Conservation (phyloP, 1,284 basidiomycete genomes). For the Leccinum pallidistipes region DNA sequence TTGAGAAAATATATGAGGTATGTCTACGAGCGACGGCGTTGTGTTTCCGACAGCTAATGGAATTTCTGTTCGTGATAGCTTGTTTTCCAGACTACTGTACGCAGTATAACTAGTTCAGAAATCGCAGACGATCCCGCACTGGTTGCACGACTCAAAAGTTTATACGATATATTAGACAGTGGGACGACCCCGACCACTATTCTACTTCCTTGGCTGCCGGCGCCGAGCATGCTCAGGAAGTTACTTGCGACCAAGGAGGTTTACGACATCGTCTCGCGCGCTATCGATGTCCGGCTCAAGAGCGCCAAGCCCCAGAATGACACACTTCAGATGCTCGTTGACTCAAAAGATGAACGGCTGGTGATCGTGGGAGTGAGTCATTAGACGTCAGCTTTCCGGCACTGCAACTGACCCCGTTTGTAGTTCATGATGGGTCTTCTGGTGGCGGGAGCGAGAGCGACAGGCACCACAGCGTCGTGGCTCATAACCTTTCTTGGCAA, state of each 20-base stretch:
- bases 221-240: constrained; percentile 65
- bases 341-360: constrained; percentile 61
- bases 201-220: constrained; percentile 71
- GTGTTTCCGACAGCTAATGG: neutral
- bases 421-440: constrained; percentile 79
- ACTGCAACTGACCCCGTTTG: constrained; percentile 19
- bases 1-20: constrained; percentile 69
- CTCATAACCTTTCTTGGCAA: constrained; percentile 65
- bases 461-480: constrained; percentile 77
- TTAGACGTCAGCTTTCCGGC: constrained; percentile 20
- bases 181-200: constrained; percentile 71
- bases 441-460: constrained; percentile 72
- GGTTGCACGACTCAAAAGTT: constrained; percentile 56
- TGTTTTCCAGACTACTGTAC: constrained; percentile 68
- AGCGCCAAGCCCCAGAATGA: constrained; percentile 60
- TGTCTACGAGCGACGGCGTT: constrained; percentile 20
- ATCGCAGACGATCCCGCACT: constrained; percentile 61
- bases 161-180: constrained; percentile 65
- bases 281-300: constrained; percentile 53
- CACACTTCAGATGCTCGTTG: constrained; percentile 69
- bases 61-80: constrained; percentile 42
- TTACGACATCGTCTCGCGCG: constrained; percentile 61
- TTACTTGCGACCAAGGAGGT: constrained; percentile 69
- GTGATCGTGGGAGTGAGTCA: constrained; percentile 64
- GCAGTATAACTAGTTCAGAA: constrained; percentile 62